Evolutionary conservation across 1,284 basidiomycete species (phyloP).

Genomic region (Ganoderma multipileum): DNA sequence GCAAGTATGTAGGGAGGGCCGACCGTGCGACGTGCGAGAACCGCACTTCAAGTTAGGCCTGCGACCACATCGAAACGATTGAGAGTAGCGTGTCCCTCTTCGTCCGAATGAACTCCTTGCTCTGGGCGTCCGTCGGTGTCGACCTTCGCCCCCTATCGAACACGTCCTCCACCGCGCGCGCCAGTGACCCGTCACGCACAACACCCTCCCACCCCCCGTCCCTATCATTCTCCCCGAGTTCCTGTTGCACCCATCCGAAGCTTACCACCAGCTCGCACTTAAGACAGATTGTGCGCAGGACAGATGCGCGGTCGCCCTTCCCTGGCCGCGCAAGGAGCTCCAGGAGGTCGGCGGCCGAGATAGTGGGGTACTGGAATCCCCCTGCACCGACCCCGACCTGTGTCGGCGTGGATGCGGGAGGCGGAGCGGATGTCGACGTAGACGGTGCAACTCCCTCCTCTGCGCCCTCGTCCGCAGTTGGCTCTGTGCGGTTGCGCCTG

Average conservation of each 20-base stretch:
- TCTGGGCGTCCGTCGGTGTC: slow-evolving; percentile 16
- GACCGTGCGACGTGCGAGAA: background rate
- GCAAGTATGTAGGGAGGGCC: background rate
- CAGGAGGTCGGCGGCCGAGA: slow-evolving; percentile 44
- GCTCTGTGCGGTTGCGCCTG: slow-evolving; percentile 26
- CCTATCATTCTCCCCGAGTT: slow-evolving; percentile 37
- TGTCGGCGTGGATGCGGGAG: slow-evolving; percentile 7
- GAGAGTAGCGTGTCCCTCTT: slow-evolving; percentile 28
- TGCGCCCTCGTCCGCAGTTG: slow-evolving; percentile 8
- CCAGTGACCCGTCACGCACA: slow-evolving; percentile 43
- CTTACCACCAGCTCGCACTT: slow-evolving; percentile 57
- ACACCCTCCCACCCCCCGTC: slow-evolving; percentile 55
- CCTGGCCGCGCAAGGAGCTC: slow-evolving; percentile 37
- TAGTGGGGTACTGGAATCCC: slow-evolving; percentile 25
- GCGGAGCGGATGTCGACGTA: slow-evolving; percentile 9
- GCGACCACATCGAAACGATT: slow-evolving; percentile 29
- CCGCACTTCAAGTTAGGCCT: background rate
- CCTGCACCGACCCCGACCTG: slow-evolving; percentile 30
- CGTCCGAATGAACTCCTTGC: slow-evolving; percentile 19
- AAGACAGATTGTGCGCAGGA: slow-evolving; percentile 35
- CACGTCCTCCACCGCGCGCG: slow-evolving; percentile 41
- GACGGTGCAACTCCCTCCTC: background rate
- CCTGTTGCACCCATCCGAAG: slow-evolving; percentile 52
- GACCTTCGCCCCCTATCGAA: slow-evolving; percentile 32
- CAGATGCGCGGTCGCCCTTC: slow-evolving; percentile 23